Base-by-base conservation (phyloP, 2,329 filamentous ascomycete species). In the Decorospora gaudefroyi region DNA sequence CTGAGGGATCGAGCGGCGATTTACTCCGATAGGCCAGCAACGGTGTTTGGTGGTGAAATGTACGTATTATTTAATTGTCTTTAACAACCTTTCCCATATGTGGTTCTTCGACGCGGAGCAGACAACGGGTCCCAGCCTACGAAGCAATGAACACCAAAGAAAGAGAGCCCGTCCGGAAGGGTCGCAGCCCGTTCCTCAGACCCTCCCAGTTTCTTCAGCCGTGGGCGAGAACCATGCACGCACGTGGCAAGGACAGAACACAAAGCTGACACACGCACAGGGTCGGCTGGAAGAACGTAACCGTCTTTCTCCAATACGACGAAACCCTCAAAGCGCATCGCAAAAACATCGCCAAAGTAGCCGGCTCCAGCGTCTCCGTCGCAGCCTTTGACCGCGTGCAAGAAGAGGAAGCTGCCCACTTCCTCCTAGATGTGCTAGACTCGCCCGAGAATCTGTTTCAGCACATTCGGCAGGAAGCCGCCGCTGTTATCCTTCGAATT, bases 401-500 rank as follows among this genome's bases (percentile, higher is more conserved):
- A 23, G 58, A 63, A 23, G 49, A 27, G 0, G 59, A 64, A 32
- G 37, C 60, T 4, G 59, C 43, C 2, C 57, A 55, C 33, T 62
- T 63, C 21, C 16, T 63, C 9, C 41, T 59, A 13, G 61, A 62
- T 27, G 4, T 63, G 1, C 29, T 62, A 2, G 44, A 47, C 2
- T 32, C 48, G 3, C 61, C 60, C 6, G 42, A 58, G 1, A 32
- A 53, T 11, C 15, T 62, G 11, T 53, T 60, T 16, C 49, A 56
- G 10, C 61, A 64, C 25, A 59, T 64, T 15, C 36, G 44, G 11
- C 57, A 54, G 16, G 62, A 67, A 40, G 61, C 64, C 30, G 60
- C 58, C 1, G 49, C 44, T 13, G 58, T 67, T 0, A 64, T 67
- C 11, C 23, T 65, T 1, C 63, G 60, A 28, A 60, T 62, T 3